Evolutionary conservation across 768 basidiomycete genomes (phyloP), one percentile per base, ranked within the genome.

Genomic region (Tubosaeta sp.): DNA sequence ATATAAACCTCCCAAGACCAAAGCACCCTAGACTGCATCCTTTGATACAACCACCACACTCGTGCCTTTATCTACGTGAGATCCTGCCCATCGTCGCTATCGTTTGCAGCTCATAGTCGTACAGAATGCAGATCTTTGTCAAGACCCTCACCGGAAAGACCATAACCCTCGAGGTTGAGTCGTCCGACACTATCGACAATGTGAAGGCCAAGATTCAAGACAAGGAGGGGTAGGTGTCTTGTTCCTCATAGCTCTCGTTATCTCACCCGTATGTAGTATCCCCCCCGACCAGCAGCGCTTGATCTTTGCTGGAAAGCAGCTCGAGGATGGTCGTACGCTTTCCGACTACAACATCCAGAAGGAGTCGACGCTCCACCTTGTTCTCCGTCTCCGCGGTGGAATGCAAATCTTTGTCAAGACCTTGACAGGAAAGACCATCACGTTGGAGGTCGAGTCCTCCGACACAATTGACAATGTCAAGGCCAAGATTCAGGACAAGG

Each of bases 301-400:
- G n/a, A 95, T 95, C 75, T 95, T 94, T 57, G 93, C 93, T 41
- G 93, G 93, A 53, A 94, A 95, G 73, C 93, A 94, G 68, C 81
- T 96, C 24, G 93, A 95, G 69, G 94, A 96, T 63, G 94, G 94
- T 4, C 85, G 93, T 44, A 95, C 89, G 4, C 76, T 92, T 1
- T 88, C 87, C 8, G 89, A 90, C 59, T 91, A 92, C 67, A 91
- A 93, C 68, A 94, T 95, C 59, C 93, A 95, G 80, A 94, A 94
- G 76, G 92, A 95, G 74, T 90, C 86, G 0, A 94, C 92, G 34
- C 86, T 95, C 47, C 93, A 94, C 62, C 80, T 61, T 0, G 90
- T 94, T 22, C 82, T 94, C 27, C 88, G 92, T 69, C 83, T 95
- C n/a, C 87, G 90, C 62, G 92, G 91, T 54, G 90, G 91, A 40